These are phyloP conservation scores for Mycothermus thermophilus DNA, from an alignment of 495 filamentous ascomycete genomes.

Conservation along the genomic window DNA sequence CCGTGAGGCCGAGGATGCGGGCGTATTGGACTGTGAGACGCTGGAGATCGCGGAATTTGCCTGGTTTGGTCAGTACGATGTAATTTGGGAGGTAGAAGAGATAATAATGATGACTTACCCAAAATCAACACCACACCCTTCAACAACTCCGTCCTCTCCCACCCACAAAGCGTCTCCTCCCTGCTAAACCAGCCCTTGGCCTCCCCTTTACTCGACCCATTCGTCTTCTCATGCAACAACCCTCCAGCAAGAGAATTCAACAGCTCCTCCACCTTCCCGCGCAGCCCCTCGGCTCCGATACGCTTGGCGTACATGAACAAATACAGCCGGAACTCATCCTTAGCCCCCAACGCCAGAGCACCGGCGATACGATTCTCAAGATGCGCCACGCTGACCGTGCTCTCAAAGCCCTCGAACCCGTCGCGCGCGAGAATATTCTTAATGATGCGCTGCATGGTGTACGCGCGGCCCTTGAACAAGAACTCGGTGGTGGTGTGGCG, in stretches of 20 bases:
- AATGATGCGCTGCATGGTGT: slow-evolving; percentile 76
- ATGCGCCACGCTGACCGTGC: slow-evolving; percentile 82
- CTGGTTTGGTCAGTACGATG: slow-evolving; percentile 38
- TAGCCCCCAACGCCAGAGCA: slow-evolving; percentile 67
- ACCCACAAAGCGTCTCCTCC: slow-evolving; percentile 67
- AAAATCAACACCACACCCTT: slow-evolving; percentile 84
- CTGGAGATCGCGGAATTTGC: slow-evolving; percentile 87
- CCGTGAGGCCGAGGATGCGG: slow-evolving; percentile 51
- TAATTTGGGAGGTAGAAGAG: background rate
- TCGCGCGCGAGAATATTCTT: slow-evolving; percentile 72
- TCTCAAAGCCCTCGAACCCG: slow-evolving; percentile 85
- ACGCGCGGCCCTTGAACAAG: slow-evolving; percentile 79
- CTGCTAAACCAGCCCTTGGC: slow-evolving; percentile 43
- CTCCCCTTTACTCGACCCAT: slow-evolving; percentile 34
- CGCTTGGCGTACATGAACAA: slow-evolving; percentile 94
- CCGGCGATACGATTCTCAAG: slow-evolving; percentile 90
- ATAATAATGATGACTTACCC: slow-evolving; percentile 45
- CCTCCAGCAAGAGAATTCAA: slow-evolving; percentile 66
- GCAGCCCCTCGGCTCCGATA: slow-evolving; percentile 76
- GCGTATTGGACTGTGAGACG: slow-evolving; percentile 85
- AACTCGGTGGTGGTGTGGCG: slow-evolving; percentile 88
- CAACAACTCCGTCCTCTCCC: slow-evolving; percentile 70
- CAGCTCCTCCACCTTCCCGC: slow-evolving; percentile 82
- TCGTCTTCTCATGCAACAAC: slow-evolving; percentile 39
- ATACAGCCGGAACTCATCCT: slow-evolving; percentile 83